Evolutionary conservation across 1,284 basidiomycete genomes (phyloP).

Genomic region (Dichomitus squalens): DNA sequence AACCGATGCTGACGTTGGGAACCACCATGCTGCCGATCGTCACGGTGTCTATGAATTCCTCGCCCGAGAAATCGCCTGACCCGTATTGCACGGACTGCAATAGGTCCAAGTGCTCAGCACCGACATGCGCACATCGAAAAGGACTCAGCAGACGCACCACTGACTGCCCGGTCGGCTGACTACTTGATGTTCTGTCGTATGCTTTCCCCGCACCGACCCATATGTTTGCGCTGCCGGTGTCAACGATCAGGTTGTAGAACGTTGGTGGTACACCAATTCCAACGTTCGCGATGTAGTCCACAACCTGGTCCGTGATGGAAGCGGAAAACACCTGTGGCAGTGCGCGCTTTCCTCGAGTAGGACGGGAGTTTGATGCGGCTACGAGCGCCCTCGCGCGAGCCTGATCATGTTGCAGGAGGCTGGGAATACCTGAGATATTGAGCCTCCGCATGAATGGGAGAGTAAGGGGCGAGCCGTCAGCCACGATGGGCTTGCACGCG

Average conservation of each 20-base stretch:
- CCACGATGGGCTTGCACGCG: too few species aligned
- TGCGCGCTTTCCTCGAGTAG: too few species aligned
- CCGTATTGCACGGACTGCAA: neutral
- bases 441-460: too few species aligned
- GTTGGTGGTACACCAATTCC: slow-evolving; percentile 24
- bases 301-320: slow-evolving; percentile 21
- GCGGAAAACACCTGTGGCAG: too few species aligned
- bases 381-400: too few species aligned
- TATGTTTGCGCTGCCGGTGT: slow-evolving; percentile 47
- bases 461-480: too few species aligned
- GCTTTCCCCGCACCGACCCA: slow-evolving; percentile 54
- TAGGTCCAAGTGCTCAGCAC: too few species aligned
- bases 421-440: too few species aligned
- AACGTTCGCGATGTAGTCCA: slow-evolving; percentile 22
- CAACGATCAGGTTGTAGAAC: slow-evolving; percentile 17
- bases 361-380: too few species aligned
- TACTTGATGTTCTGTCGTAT: slow-evolving; percentile 42
- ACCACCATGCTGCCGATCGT: slow-evolving; percentile 35
- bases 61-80: neutral
- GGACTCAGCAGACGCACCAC: neutral
- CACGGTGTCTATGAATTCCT: slow-evolving; percentile 46
- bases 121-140: neutral
- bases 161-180: slow-evolving; percentile 1
- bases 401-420: too few species aligned
- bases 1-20: slow-evolving; percentile 56